Base-by-base conservation (phyloP, 129 eudicot genomes). In the Kitagawia praeruptora region DNA sequence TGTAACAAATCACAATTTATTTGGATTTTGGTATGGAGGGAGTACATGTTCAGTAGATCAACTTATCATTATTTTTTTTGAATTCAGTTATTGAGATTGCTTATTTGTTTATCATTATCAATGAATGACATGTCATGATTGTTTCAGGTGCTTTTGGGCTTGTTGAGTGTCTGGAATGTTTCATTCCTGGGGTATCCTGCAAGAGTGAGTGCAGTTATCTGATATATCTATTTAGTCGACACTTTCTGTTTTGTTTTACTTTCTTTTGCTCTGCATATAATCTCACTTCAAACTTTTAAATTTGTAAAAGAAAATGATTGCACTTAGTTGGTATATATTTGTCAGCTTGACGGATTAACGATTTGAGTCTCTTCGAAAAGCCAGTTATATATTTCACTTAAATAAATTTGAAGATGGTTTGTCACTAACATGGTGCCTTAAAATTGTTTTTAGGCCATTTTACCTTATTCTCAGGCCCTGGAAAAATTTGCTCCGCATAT, bases 161-260 rank as follows among this genome's bases (percentile, higher is more conserved):
- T 95, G 83, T 84, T 95, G 90, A 95, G 99, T 81, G 83, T 92
- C 45, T 95, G 99, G 99, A 95, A 90, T 84, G 99, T 95, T 75
- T 88, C 99, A 54, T 95, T 95, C 85, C 97, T 95, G 82, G 99
- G 89, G 76, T 91, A 95, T 87, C 95, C 99, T 77, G 99, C 99
- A 78, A 89, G 99, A 82, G 99, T 95, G 84, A 88, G 99, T 92
- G 13, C 64, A 73, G 48, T 70, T 39, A n/a, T 77, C 37, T 53
- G 40, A 51, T 18, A 49, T 46, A 38, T 8, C 58, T 76, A 54
- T 81, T 80, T 75, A 69, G 44, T 84, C 69, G 27, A 46, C 25
- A 15, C n/a, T 9, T 25, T 74, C 48, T 61, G 25, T 39, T 18
- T 19, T 39, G 37, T 38, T 5, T 41, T 54, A 8, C 23, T 58